These are phyloP conservation scores for Aquilaria agallochum DNA, from an alignment of 441 rosid species.

Conservation along the genomic window DNA sequence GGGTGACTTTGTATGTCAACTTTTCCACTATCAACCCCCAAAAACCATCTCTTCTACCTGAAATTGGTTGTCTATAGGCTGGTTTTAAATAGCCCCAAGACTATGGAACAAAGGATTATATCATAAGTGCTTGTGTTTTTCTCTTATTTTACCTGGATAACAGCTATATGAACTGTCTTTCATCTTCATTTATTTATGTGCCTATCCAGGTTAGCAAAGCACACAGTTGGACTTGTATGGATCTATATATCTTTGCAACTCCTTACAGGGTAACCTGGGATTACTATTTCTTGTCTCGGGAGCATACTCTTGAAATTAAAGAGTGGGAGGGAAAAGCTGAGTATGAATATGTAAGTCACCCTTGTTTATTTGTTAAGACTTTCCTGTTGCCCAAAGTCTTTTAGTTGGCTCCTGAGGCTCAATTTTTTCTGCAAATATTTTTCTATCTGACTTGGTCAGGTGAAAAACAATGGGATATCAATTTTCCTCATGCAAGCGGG, in stretches of 20 bases:
- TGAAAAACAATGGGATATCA: slow-evolving; percentile 80
- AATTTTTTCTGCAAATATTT: not conserved
- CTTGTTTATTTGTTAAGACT: slow-evolving; percentile 2
- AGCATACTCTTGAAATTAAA: slow-evolving; percentile 71
- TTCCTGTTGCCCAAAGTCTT: not conserved
- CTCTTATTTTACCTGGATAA: no score
- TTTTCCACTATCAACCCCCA: no score
- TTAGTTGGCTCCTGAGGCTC: slow-evolving; percentile 3
- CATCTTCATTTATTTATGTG: slow-evolving; percentile 4
- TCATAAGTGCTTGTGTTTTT: no score
- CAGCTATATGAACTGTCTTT: no score
- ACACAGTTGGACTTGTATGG: slow-evolving; percentile 98
- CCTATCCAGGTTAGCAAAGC: slow-evolving; percentile 62
- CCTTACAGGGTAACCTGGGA: slow-evolving; percentile 98
- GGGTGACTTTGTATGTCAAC: no score
- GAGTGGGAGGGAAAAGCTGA: slow-evolving; percentile 93
- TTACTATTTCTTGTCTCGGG: slow-evolving; percentile 78
- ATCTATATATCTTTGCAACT: slow-evolving; percentile 89
- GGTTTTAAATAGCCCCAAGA: no score
- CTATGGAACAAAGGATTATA: no score
- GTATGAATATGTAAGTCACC: slow-evolving; percentile 73
- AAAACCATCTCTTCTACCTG: no score
- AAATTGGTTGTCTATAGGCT: no score
- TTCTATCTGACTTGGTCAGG: slow-evolving; percentile 41
- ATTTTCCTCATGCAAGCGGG: slow-evolving; percentile 98